Conservation (phyloP, 2,329 filamentous ascomycete species). For the Pseudohalonectria lignicola region DNA sequence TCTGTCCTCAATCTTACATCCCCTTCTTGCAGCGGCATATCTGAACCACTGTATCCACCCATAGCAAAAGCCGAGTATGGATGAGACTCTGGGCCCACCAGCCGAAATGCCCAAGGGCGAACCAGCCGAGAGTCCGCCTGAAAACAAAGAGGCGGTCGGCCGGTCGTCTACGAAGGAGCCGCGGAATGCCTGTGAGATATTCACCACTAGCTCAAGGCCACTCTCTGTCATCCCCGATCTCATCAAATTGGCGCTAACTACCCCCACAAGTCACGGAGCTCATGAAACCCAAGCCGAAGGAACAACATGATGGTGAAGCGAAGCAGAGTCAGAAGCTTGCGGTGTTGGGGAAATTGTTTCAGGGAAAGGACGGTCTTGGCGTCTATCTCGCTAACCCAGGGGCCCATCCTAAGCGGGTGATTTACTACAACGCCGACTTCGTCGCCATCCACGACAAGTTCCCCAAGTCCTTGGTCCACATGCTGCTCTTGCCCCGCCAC, state of each 20-base stretch:
- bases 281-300: constrained; percentile 33
- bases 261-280: constrained; percentile 43
- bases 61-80: too few relatives aligned
- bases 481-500: constrained; percentile 76
- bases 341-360: constrained; percentile 18
- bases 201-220: constrained; percentile 9
- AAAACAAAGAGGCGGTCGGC: too few relatives aligned
- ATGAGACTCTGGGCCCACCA: constrained; percentile 1
- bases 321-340: constrained; percentile 11
- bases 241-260: too few relatives aligned
- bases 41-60: too few relatives aligned
- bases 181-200: constrained; percentile 28
- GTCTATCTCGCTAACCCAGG: constrained; percentile 56
- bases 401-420: constrained; percentile 45
- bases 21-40: too few relatives aligned
- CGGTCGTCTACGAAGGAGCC: constrained; percentile 12
- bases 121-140: too few relatives aligned
- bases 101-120: background rate
- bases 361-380: constrained; percentile 48
- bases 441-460: constrained; percentile 74
- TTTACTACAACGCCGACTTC: constrained; percentile 57
- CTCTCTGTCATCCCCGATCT: too few relatives aligned
- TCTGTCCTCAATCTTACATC: too few relatives aligned
- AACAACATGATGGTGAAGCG: constrained; percentile 7
- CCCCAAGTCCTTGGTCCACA: constrained; percentile 77